These are phyloP conservation scores for Cupressus sempervirens DNA, from an alignment of 75 land plant species.

Conservation along the genomic window DNA sequence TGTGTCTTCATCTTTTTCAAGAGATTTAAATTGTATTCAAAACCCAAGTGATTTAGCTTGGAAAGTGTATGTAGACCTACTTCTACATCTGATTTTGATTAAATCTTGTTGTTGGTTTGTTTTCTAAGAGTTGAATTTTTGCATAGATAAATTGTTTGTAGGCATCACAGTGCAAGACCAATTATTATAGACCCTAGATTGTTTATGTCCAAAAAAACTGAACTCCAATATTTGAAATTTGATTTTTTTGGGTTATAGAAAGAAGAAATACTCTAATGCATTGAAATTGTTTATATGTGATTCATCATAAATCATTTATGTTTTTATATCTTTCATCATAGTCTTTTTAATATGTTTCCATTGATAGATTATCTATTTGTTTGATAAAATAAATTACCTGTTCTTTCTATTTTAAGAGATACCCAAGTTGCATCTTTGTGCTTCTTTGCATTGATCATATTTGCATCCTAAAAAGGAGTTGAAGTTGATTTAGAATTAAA, in stretches of 20 bases:
- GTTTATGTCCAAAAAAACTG: conserved; percentile 50
- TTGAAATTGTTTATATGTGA: conserved; percentile 78
- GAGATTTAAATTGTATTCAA: conserved; percentile 66
- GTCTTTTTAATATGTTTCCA: background rate
- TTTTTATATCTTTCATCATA: background rate
- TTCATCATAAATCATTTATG: background rate
- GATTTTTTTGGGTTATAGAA: conserved; percentile 58
- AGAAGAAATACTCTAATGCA: conserved; percentile 50
- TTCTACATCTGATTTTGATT: background rate
- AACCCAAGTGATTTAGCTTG: conserved; percentile 57
- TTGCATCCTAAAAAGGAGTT: background rate
- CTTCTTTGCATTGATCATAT: background rate
- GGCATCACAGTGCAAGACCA: conserved; percentile 69
- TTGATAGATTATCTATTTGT: background rate
- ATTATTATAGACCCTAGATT: conserved; percentile 84
- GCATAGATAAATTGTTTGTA: conserved; percentile 18
- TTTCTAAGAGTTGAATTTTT: background rate
- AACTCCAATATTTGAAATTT: too few relatives aligned
- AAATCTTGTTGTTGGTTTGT: background rate
- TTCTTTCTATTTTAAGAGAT: background rate
- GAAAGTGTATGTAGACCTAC: conserved; percentile 43
- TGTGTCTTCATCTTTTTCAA: conserved; percentile 42
- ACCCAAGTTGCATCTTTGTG: background rate
- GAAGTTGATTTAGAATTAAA: background rate
- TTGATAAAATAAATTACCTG: background rate